Percentiles rank a stretch among this genome's conserved stretches.
Conservation (phyloP, 1,284 basidiomycete genomes). For the Ceratobasidium sp. region DNA sequence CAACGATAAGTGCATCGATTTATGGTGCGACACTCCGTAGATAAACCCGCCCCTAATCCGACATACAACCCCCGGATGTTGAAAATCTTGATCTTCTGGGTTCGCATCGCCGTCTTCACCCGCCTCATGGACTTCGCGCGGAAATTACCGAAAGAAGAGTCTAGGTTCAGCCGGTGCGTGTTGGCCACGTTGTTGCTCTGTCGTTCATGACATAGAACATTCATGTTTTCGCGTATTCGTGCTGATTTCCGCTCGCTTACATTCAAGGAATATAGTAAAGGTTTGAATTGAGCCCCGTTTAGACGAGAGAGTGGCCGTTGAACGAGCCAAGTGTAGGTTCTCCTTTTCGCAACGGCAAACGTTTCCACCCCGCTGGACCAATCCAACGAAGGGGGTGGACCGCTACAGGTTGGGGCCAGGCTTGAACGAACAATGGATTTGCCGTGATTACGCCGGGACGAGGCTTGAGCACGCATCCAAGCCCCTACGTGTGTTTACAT, state of each 20-base stretch:
- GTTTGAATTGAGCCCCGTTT: slow-evolving; percentile 13
- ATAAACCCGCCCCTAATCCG: neutral
- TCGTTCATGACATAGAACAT: slow-evolving; percentile 19
- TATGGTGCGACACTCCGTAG: neutral
- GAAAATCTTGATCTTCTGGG: slow-evolving; percentile 30
- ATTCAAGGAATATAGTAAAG: slow-evolving; percentile 14
- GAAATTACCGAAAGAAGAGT: slow-evolving; percentile 36
- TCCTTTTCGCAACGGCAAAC: slow-evolving; percentile 10
- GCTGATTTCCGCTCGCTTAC: neutral
- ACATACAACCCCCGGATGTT: slow-evolving; percentile 1
- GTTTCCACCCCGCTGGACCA: slow-evolving; percentile 19
- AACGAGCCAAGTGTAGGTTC: neutral
- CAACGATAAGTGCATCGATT: no score
- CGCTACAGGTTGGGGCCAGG: slow-evolving; percentile 28
- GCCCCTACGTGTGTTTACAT: slow-evolving; percentile 13
- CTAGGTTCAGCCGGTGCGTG: slow-evolving; percentile 32
- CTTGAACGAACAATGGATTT: slow-evolving; percentile 27
- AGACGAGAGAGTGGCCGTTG: slow-evolving; percentile 14
- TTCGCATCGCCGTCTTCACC: slow-evolving; percentile 7
- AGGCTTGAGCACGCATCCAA: slow-evolving; percentile 27
- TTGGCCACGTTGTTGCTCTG: slow-evolving; percentile 38
- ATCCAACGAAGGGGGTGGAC: slow-evolving; percentile 9
- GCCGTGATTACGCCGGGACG: slow-evolving; percentile 43
- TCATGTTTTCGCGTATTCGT: neutral
- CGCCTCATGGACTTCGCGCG: slow-evolving; percentile 40